Evolutionary conservation across 305 asterid species (phyloP), one percentile per base, ranked within the genome.

Genomic region (Ilex paraguariensis): DNA sequence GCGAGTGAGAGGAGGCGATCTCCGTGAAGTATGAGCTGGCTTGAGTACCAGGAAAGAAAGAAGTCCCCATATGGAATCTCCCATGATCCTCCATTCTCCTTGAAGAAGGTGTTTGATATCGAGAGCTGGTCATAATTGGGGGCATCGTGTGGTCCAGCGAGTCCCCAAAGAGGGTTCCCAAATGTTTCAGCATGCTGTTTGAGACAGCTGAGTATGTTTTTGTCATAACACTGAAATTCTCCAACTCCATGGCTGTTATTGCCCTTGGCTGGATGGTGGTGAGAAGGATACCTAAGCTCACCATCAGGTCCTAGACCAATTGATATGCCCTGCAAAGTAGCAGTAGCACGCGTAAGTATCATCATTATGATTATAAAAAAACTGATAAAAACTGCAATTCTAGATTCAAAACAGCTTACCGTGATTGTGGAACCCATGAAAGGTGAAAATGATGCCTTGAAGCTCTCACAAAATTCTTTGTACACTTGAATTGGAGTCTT

Each of bases 251-350:
- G 40, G 61, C 4, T 71, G 39, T 65, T 53, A 51, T n/a, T 64
- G 57, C 42, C 46, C 52, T 75, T 75, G 14, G 68, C 14, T 13
- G 80, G 46, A 28, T 57, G 48, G 66, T 76, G 91, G 56, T 79
- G 75, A 56, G 95, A 91, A 49, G 98, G 97, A 67, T 88, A 91
- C 3, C 89, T 75, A 2, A 91, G 95, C 79, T 87, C 97, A 0
- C 97, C 97, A 48, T 85, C 84, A 30, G 98, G 98, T 17, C 98
- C 98, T 4, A 91, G 85, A 42, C 98, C 98, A 46, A 87, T 28
- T 11, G 95, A 80, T 63, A 91, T 56, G 10, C 91, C 95, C 98
- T 91, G 78, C 61, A 14, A 61, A 53, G 69, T n/a, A 45, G 56
- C 40, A 14, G 33, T 53, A 10, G 13, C 7, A 60, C 30, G 21